Conservation (phyloP, 352 stramenopile species). For the Pythium dissotocum region DNA sequence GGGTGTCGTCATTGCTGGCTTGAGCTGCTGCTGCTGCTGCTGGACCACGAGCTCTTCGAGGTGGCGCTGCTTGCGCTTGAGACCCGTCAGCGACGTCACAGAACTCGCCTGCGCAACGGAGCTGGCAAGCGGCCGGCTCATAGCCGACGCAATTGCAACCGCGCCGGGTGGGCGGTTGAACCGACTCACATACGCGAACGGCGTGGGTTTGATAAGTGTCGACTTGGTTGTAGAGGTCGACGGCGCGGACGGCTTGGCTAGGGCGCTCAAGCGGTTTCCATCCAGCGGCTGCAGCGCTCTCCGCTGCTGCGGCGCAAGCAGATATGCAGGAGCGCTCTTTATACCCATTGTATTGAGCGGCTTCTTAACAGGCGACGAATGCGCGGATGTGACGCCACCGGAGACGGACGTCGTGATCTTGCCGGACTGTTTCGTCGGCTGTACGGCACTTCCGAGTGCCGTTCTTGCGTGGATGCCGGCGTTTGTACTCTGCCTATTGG, state of each 20-base stretch:
- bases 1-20: not conserved
- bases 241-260: not conserved
- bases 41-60: conserved; percentile 1
- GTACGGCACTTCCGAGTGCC: conserved; percentile 1
- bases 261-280: conserved; percentile 6
- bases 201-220: not conserved
- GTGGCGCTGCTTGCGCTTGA: conserved; percentile 28
- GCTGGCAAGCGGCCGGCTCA: not conserved
- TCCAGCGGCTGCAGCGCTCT: conserved; percentile 23
- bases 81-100: conserved; percentile 9
- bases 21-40: not conserved
- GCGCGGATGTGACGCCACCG: not conserved
- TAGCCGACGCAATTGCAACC: not conserved
- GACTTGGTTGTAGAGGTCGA: conserved; percentile 2
- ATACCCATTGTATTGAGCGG: not conserved
- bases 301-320: conserved; percentile 1
- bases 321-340: not conserved
- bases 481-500: not conserved
- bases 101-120: not conserved
- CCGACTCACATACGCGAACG: conserved; percentile 21
- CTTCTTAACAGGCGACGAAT: not conserved
- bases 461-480: conserved; percentile 12
- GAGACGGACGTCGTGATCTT: not conserved
- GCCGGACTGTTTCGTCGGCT: not conserved
- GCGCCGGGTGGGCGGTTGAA: conserved; percentile 9